Base-by-base conservation (phyloP, 768 basidiomycete species). In the Russula olivacea region DNA sequence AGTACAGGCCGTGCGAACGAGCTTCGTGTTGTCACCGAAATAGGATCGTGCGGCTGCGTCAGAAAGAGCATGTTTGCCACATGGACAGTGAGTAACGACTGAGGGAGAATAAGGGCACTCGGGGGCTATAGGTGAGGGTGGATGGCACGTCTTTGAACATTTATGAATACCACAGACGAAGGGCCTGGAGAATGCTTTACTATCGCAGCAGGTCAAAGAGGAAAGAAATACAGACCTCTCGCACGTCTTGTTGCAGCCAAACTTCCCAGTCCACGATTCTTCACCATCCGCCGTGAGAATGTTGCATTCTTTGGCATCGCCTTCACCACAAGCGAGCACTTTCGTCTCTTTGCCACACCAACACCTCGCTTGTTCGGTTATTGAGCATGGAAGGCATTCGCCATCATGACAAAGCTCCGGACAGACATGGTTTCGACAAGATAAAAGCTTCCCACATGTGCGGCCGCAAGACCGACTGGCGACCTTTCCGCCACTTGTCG, bases 151-250 rank as follows among this genome's bases (percentile, higher is more conserved):
- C 69, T 85, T 81, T 64, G 80, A 66, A 73, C 96, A 98, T 23
- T 69, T 72, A 70, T 99, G 97, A 7, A 78, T 71, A 2, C 85
- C 87, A 70, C 95, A 98, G 61, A 88, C 86, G 67, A 87, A 93
- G 1, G 76, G 70, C 61, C 87, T 87, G 25, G 10, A 28, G 63
- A n/a, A 65, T 59, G 21, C 45, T 25, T 30, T 32, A 47, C 57
- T 14, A 51, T 28, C 9, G 52, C 54, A 23, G 60, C 38, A 59
- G 28, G 28, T 7, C 56, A 54, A 55, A 28, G 15, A 23, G 15
- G 25, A 34, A 51, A 59, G 55, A 30, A 58, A 58, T 4, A 68
- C 77, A 15, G 65, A 84, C 81, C 86, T 78, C 30, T 78, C 78
- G 71, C 94, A 96, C 4, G 71, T 61, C 38, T 76, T 73, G 2